phyloP scores from a whole-genome alignment of 2,329 filamentous ascomycete genomes.

The Trichoderma simmonsii region DNA sequence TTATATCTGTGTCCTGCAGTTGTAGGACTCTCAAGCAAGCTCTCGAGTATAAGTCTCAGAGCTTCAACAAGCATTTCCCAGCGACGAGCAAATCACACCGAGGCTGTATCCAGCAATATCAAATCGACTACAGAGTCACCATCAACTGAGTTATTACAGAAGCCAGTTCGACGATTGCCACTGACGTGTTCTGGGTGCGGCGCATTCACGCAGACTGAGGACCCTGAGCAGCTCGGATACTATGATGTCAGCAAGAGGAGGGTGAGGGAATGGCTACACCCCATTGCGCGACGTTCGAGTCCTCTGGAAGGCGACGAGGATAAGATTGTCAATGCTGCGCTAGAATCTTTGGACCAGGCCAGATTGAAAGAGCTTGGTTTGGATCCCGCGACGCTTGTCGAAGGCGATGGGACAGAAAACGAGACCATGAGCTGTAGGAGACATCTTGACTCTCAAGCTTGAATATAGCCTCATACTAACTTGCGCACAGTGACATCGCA shows the following conservation, averaged over 20 bases:
- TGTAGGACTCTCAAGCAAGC: conserved; percentile 25
- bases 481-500: conserved; percentile 13
- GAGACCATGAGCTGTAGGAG: conserved; percentile 10
- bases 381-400: conserved; percentile 39
- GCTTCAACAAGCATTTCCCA: conserved; percentile 9
- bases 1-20: conserved; percentile 48
- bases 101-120: conserved; percentile 19
- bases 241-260: conserved; percentile 52
- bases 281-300: conserved; percentile 21
- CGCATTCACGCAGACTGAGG: conserved; percentile 56
- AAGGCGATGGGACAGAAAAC: conserved; percentile 27
- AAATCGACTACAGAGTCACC: neutral
- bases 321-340: conserved; percentile 44
- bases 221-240: conserved; percentile 53
- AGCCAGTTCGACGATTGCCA: conserved; percentile 41
- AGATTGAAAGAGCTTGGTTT: conserved; percentile 47
- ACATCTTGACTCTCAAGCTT: neutral
- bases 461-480: neutral
- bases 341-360: conserved; percentile 41
- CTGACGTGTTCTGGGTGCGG: conserved; percentile 63
- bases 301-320: conserved; percentile 37
- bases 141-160: neutral
- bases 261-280: conserved; percentile 46
- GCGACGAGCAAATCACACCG: conserved; percentile 30
- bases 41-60: conserved; percentile 4